These are phyloP conservation scores for Euclidium syriacum DNA, from an alignment of 345 rosid genomes.

Conservation along the genomic window DNA sequence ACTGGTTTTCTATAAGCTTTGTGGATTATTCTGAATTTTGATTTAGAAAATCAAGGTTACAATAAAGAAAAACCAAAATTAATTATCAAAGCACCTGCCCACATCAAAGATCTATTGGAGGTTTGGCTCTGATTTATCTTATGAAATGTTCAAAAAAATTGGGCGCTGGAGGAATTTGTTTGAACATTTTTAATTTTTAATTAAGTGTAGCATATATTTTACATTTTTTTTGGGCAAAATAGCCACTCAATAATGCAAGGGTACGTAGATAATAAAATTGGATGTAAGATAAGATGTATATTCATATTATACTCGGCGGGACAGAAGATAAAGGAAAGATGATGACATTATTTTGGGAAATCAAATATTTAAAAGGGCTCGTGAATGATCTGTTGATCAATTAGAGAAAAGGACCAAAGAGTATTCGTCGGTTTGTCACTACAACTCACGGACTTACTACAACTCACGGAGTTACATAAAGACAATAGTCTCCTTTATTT, in stretches of 20 bases:
- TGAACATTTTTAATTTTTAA: no score
- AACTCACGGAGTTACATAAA: slow-evolving; percentile 5
- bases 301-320: background rate
- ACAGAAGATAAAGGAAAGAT: background rate
- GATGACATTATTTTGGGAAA: background rate
- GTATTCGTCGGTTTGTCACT: slow-evolving; percentile 3
- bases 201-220: background rate
- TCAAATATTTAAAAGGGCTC: background rate
- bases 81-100: no score
- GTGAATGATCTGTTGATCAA: slow-evolving; percentile 7
- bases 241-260: background rate
- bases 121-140: no score
- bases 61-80: no score
- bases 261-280: background rate
- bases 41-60: no score
- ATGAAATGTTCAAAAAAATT: no score
- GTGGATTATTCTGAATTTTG: no score
- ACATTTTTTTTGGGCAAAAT: background rate
- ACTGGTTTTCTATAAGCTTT: no score
- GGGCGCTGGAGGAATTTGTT: background rate
- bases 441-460: slow-evolving; percentile 11
- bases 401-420: slow-evolving; percentile 8
- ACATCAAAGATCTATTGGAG: no score
- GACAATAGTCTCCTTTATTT: no score
- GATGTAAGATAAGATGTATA: background rate